Base-by-base conservation (phyloP, 345 rosid species). In the Eutrema heterophyllum region DNA sequence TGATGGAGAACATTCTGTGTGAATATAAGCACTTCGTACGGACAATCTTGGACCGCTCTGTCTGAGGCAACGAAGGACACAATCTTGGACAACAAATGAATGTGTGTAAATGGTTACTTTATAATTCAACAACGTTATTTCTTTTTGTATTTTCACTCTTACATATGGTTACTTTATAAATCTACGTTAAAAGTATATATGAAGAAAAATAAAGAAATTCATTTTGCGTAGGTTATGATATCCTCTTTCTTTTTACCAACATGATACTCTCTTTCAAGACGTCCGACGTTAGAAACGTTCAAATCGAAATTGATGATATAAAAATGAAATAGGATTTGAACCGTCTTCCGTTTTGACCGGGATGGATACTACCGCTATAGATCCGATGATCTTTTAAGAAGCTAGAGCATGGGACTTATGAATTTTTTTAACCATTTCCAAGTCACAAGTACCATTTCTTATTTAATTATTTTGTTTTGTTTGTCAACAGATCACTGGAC, bases 261-360 rank as follows among this genome's bases (percentile, higher is more conserved):
- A 3, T 29, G 2, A 7, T 43, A 43, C 7, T 43, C 46, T 12
- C 46, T 4, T 43, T 13, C 46, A 43, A 43, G 46, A 43, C 15
- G 46, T 43, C 16, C 45, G 5, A 43, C 46, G 46, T 43, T 4
- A 40, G 45, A 43, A 43, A 43, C 7, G 21, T 53, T 29, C 11
- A 14, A 3, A 53, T 53, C 4, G 21, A 15, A 29, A 14, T 15
- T 5, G 6, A 55, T n/a, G 0, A 55, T 55, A 55, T 55, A 15
- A 15, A 55, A 73, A 10, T 45, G 51, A 4, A 14, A 73, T 27
- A 64, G 71, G n/a, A n/a, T n/a, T n/a, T n/a, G n/a, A n/a, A n/a
- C n/a, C n/a, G n/a, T n/a, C n/a, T n/a, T n/a, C n/a, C n/a, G 33
- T 27, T n/a, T 64, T 73, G 57, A 53, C 70, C 62, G 24, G 24